Percentiles rank a stretch among this genome's conserved stretches.
Conservation (phyloP, 768 basidiomycete genomes). For the Suillus ampliporus region DNA sequence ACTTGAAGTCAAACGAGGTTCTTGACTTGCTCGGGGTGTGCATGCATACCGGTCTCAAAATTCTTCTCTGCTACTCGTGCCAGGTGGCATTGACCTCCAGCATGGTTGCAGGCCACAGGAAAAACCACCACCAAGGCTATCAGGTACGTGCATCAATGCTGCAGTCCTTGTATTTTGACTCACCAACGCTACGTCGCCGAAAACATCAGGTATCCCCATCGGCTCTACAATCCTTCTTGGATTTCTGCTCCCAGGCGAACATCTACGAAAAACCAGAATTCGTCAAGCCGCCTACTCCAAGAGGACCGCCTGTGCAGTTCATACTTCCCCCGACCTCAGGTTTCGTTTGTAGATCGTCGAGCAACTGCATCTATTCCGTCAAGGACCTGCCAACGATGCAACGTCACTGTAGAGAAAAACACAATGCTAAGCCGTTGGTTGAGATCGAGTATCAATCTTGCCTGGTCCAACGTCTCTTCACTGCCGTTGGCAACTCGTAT, state of each 20-base stretch:
- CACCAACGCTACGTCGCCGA: too few species aligned
- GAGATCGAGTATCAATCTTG: too few species aligned
- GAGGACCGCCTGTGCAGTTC: neutral
- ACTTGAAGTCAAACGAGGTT: neutral
- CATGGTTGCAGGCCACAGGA: neutral
- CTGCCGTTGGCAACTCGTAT: neutral
- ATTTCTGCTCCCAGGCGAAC: rapidly evolving
- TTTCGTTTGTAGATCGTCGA: neutral
- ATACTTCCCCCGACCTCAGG: neutral
- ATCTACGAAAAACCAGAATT: neutral
- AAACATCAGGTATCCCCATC: neutral
- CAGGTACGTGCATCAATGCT: too few species aligned
- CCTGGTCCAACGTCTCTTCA: neutral
- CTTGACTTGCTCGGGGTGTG: neutral
- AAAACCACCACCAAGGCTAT: neutral
- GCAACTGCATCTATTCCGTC: neutral
- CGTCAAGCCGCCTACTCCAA: neutral
- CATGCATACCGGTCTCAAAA: neutral
- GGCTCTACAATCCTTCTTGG: neutral
- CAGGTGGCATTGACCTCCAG: neutral
- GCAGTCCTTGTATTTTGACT: too few species aligned
- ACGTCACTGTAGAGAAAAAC: neutral
- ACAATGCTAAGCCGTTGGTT: rapidly evolving
- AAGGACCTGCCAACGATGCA: neutral
- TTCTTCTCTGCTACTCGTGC: neutral